Evolutionary conservation across 768 basidiomycete species (phyloP), one percentile per base, ranked within the genome.

Genomic region (Russula griseocarnosa): DNA sequence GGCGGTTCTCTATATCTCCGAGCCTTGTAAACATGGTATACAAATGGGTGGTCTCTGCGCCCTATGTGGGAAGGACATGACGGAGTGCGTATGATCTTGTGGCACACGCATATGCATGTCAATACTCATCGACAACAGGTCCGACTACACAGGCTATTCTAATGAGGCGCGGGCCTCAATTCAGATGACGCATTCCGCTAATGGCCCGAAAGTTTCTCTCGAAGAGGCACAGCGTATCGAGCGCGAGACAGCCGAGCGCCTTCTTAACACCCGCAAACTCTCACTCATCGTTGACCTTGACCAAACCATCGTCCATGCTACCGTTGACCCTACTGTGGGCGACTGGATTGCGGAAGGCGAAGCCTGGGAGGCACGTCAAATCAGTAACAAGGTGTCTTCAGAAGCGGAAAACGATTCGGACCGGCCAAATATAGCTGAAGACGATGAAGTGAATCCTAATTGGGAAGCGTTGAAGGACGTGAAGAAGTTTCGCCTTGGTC

Each of bases 241-340:
- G 73, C 81, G 81, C 44, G 88, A 93, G 71, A 91, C 88, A 2
- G 88, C 92, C 1, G 78, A 87, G 1, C 87, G 86, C 68, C 84
- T 99, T 40, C 81, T 92, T 70, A 80, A 82, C 61, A 78, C 83
- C 5, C 83, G 86, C 59, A 93, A 87, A 73, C 85, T 99, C 36
- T 93, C 92, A 38, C 86, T 99, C 55, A 98, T 99, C 69, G 96
- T 99, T 70, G 97, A 99, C 79, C 83, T 99, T 38, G 97, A 99
- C 76, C 97, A 99, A 74, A 99, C 97, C 14, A 94, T 98, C 73
- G 92, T 99, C 4, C 97, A 99, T 71, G 96, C 97, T 9, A 98
- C 96, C 0, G 95, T 98, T 28, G 97, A 99, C 75, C 96, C 97
- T 5, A 98, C 97, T 0, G 93, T 98, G 1, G 95, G 94, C 36